Conservation (phyloP, 768 basidiomycete genomes). For the Mycena latifolia region DNA sequence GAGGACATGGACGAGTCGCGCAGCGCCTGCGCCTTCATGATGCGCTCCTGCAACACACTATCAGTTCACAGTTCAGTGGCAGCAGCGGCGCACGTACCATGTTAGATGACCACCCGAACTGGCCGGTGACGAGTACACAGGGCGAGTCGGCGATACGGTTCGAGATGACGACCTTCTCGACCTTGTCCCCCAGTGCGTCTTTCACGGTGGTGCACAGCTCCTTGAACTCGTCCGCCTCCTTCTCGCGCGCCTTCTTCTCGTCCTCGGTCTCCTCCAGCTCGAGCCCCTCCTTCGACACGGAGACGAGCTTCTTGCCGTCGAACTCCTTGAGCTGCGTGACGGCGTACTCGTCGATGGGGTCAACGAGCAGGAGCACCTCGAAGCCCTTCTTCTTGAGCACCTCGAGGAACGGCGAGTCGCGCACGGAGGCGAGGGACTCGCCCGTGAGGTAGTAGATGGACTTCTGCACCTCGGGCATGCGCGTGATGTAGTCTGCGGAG, state of each 20-base stretch:
- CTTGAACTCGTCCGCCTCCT: constrained; percentile 83
- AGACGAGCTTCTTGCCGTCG: constrained; percentile 96
- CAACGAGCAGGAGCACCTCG: constrained; percentile 96
- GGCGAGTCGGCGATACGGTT: constrained; percentile 98
- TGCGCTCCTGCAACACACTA: constrained; percentile 73
- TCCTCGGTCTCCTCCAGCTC: constrained; percentile 99
- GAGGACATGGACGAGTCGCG: constrained; percentile 98
- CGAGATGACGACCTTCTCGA: constrained; percentile 98
- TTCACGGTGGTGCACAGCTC: constrained; percentile 96
- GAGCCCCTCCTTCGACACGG: constrained; percentile 98
- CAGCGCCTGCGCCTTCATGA: constrained; percentile 99
- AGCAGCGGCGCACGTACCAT: constrained; percentile 69
- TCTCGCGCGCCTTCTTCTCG: constrained; percentile 93
- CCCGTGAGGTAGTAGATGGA: constrained; percentile 99
- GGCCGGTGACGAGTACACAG: constrained; percentile 97
- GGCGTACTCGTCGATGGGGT: constrained; percentile 99
- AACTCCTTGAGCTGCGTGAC: constrained; percentile 99
- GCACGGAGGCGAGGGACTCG: constrained; percentile 91
- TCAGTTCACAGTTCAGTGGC: constrained; percentile 9
- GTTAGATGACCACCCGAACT: constrained; percentile 99
- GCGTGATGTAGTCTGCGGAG: constrained; percentile 94
- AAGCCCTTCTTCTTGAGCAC: constrained; percentile 99
- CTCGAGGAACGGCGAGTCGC: constrained; percentile 98
- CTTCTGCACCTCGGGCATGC: constrained; percentile 99
- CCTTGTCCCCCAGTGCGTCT: constrained; percentile 98